phyloP scores from a whole-genome alignment of 2,329 filamentous ascomycete genomes.

The Coniochaeta pulveracea region DNA sequence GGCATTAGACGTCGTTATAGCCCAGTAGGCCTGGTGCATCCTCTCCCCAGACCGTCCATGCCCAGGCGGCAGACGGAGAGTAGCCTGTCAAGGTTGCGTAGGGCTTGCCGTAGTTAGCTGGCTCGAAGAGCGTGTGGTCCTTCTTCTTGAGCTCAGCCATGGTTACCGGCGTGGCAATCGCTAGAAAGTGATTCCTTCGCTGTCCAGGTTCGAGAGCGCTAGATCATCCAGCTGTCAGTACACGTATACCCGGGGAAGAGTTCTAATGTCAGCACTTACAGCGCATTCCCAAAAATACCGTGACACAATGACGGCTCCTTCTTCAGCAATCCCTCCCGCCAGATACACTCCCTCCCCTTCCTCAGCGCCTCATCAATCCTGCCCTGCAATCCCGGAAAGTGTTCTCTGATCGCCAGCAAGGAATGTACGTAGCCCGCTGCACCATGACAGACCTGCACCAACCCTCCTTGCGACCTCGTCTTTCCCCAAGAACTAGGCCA shows the following conservation, averaged over 20 bases:
- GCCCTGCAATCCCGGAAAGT: constrained; percentile 36
- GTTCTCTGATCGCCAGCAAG: constrained; percentile 34
- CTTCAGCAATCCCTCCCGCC: constrained; percentile 41
- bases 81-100: constrained; percentile 16
- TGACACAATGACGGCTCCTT: constrained; percentile 52
- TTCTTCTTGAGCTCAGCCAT: constrained; percentile 26
- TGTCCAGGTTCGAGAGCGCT: constrained; percentile 11
- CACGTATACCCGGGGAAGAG: neutral
- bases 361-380: constrained; percentile 36
- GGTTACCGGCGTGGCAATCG: constrained; percentile 41
- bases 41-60: constrained; percentile 13
- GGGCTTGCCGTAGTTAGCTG: constrained; percentile 15
- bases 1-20: constrained; percentile 16
- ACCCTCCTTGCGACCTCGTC: constrained; percentile 8
- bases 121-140: constrained; percentile 13
- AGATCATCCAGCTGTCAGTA: constrained; percentile 1
- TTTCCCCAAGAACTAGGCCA: constrained; percentile 13
- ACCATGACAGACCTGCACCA: constrained; percentile 52
- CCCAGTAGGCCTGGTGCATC: constrained; percentile 11
- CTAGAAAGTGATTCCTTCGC: constrained; percentile 37
- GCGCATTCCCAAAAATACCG: constrained; percentile 45
- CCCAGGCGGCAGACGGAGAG: constrained; percentile 14
- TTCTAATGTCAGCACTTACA: constrained; percentile 23
- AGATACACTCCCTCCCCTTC: constrained; percentile 36
- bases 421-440: constrained; percentile 45